Evolutionary conservation across 805 yeast species (phyloP).

Genomic region (Maudiozyma turicensis): DNA sequence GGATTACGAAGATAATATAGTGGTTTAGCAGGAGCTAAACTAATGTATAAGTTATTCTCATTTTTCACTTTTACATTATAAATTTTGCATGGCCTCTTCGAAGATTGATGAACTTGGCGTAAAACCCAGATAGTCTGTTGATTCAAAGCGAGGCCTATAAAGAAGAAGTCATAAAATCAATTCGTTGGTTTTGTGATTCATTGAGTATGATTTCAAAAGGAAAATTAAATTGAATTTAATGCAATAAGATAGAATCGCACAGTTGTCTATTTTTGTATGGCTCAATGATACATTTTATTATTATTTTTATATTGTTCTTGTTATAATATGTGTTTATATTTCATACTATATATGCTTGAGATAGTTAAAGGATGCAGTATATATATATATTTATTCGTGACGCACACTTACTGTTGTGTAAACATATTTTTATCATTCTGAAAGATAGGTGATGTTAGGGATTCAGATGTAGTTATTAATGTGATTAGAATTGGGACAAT

Average conservation of each 20-base stretch:
- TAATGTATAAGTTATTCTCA: not conserved
- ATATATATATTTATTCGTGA: too few relatives aligned
- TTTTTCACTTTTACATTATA: too few relatives aligned
- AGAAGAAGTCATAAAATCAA: constrained; percentile 8
- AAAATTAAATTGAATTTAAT: constrained; percentile 1
- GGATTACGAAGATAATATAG: not conserved
- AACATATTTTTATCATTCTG: constrained; percentile 8
- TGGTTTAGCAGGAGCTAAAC: not conserved
- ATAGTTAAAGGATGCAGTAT: not conserved
- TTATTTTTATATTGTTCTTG: not conserved
- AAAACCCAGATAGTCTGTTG: constrained; percentile 31
- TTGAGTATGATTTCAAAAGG: constrained; percentile 12
- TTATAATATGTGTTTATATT: not conserved
- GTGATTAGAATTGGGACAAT: constrained; percentile 1
- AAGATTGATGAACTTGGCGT: constrained; percentile 33
- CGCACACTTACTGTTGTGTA: constrained; percentile 6
- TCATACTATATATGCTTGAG: not conserved
- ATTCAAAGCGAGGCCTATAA: constrained; percentile 41
- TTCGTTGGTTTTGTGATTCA: constrained; percentile 10
- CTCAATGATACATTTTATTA: constrained; percentile 20
- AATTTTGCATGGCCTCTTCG: constrained; percentile 32
- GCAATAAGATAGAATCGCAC: constrained; percentile 1
- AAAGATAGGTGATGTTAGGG: not conserved
- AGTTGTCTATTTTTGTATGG: constrained; percentile 9
- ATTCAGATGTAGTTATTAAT: not conserved